Conservation (phyloP, 169 alveolate species). For the Cryptosporidium parvum region DNA sequence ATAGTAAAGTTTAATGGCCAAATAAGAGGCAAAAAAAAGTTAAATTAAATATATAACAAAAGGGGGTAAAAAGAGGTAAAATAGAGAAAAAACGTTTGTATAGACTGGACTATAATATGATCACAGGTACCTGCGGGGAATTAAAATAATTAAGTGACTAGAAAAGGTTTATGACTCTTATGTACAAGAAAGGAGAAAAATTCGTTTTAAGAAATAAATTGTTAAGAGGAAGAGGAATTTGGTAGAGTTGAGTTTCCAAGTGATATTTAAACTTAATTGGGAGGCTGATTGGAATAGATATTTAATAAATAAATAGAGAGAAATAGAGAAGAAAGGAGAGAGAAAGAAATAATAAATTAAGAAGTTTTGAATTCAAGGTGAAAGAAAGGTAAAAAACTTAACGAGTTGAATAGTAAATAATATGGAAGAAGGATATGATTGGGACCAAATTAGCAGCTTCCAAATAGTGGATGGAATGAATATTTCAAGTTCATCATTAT, state of each 20-base stretch:
- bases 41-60: not conserved
- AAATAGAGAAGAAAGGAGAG: not conserved
- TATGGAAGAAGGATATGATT: slow-evolving; percentile 73
- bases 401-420: not conserved
- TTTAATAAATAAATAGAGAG: not conserved
- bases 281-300: not conserved
- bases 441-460: slow-evolving; percentile 67
- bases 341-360: not conserved
- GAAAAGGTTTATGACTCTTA: slow-evolving; percentile 23
- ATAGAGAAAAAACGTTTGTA: slow-evolving; percentile 34
- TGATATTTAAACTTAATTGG: not conserved
- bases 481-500: slow-evolving; percentile 33
- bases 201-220: not conserved
- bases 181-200: slow-evolving; percentile 16
- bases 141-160: slow-evolving; percentile 15
- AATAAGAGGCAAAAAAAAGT: slow-evolving; percentile 3
- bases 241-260: slow-evolving; percentile 16
- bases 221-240: not conserved
- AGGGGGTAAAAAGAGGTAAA: slow-evolving; percentile 36
- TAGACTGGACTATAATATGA: slow-evolving; percentile 74
- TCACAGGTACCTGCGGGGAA: slow-evolving; percentile 77
- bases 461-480: slow-evolving; percentile 64
- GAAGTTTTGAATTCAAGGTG: not conserved
- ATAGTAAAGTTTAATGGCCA: slow-evolving; percentile 3
- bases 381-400: not conserved